Conservation (phyloP, 805 yeast genomes). For the Candida awuae region DNA sequence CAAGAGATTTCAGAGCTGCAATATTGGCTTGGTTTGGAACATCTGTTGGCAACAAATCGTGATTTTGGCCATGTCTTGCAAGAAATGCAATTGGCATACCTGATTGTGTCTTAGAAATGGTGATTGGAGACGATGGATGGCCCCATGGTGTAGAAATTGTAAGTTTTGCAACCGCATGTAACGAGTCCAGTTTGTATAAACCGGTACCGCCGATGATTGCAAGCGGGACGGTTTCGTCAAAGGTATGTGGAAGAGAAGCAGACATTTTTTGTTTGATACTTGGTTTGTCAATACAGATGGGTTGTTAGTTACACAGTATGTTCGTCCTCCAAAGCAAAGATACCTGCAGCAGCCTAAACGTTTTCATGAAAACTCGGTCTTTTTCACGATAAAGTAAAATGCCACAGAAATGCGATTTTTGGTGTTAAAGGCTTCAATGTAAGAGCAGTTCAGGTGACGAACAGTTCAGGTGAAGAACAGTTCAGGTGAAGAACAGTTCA, state of each 20-base stretch:
- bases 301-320: neutral
- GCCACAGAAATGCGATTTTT: neutral
- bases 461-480: too few relatives aligned
- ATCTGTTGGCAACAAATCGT: slow-evolving; percentile 81
- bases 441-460: too few relatives aligned
- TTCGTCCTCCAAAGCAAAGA: too few relatives aligned
- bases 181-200: slow-evolving; percentile 74
- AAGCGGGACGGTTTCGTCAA: slow-evolving; percentile 59
- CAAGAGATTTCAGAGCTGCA: slow-evolving; percentile 84
- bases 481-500: too few relatives aligned
- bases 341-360: too few relatives aligned
- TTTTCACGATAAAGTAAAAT: too few relatives aligned
- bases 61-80: slow-evolving; percentile 90
- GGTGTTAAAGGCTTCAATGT: too few relatives aligned
- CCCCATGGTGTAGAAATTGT: slow-evolving; percentile 96
- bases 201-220: slow-evolving; percentile 99
- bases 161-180: slow-evolving; percentile 78
- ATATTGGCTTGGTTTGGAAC: slow-evolving; percentile 93
- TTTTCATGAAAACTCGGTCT: too few relatives aligned
- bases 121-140: slow-evolving; percentile 86
- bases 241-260: slow-evolving; percentile 37
- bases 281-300: neutral
- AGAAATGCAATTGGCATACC: slow-evolving; percentile 89
- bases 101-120: slow-evolving; percentile 66
- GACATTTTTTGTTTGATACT: neutral